Conservation (phyloP, 2,329 filamentous ascomycete species). For the Herpotrichia juniperi region DNA sequence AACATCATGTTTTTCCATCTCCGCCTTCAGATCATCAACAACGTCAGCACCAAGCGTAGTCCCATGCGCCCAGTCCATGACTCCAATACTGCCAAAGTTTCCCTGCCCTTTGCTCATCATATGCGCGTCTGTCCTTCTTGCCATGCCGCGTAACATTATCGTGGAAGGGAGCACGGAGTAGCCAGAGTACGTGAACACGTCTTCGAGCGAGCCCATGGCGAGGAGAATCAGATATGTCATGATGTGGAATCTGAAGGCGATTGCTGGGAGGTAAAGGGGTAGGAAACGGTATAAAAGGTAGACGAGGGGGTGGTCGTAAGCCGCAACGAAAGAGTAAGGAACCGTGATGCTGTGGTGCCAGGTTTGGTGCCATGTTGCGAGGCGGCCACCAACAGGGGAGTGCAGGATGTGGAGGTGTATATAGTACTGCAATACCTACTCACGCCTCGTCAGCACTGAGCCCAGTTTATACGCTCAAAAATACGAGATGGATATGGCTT, state of each 20-base stretch:
- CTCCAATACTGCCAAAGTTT: conserved; percentile 67
- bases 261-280: conserved; percentile 69
- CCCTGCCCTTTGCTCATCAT: conserved; percentile 62
- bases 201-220: conserved; percentile 67
- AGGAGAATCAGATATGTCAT: conserved; percentile 74
- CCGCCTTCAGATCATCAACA: conserved; percentile 59
- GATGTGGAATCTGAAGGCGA: conserved; percentile 71
- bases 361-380: conserved; percentile 50
- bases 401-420: conserved; percentile 78
- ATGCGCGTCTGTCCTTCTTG: conserved; percentile 63
- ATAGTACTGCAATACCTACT: conserved; percentile 70
- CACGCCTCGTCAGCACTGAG: not conserved
- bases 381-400: conserved; percentile 34
- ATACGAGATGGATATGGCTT: conserved; percentile 21
- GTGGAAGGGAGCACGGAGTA: conserved; percentile 67
- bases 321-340: conserved; percentile 67
- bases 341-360: conserved; percentile 66
- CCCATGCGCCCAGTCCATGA: conserved; percentile 52
- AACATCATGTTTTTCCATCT: conserved; percentile 62
- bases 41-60: conserved; percentile 62
- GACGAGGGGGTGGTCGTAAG: conserved; percentile 71
- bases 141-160: conserved; percentile 64
- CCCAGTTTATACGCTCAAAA: not conserved
- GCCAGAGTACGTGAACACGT: conserved; percentile 70
- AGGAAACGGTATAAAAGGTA: conserved; percentile 68